These are phyloP conservation scores for Botrytis sinoallii DNA, from an alignment of 2,329 filamentous ascomycete species.

Conservation along the genomic window DNA sequence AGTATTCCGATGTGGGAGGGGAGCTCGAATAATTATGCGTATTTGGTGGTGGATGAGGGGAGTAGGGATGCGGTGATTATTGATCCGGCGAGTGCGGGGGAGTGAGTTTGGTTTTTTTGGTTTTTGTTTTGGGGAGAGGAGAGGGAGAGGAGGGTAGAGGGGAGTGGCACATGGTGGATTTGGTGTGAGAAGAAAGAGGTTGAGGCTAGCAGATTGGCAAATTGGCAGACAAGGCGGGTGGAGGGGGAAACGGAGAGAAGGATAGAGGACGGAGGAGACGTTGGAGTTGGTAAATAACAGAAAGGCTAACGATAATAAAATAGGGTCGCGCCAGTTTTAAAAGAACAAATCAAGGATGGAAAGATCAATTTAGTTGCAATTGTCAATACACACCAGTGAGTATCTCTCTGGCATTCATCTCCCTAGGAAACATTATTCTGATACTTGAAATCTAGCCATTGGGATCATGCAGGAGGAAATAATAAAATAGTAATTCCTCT, in stretches of 20 bases:
- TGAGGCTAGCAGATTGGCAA: neutral
- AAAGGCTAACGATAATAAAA: neutral
- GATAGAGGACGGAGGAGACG: neutral
- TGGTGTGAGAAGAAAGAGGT: too few relatives aligned
- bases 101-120: conserved; percentile 51
- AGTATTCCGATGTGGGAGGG: conserved; percentile 89
- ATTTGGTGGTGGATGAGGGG: conserved; percentile 75
- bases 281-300: neutral
- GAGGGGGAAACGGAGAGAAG: neutral
- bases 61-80: conserved; percentile 76
- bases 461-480: conserved; percentile 94
- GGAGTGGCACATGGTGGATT: neutral
- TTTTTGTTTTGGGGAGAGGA: neutral
- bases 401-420: conserved; percentile 17
- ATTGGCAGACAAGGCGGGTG: neutral
- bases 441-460: conserved; percentile 60
- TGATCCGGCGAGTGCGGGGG: conserved; percentile 74
- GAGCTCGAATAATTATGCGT: conserved; percentile 78
- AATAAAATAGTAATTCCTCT: conserved; percentile 61
- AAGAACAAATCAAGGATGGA: conserved; percentile 67
- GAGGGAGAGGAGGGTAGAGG: conserved; percentile 3
- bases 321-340: conserved; percentile 62
- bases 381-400: conserved; percentile 96
- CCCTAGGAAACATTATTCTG: conserved; percentile 4
- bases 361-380: conserved; percentile 83